phyloP scores from a whole-genome alignment of 108 stramenopile genomes.

The Asterionellopsis glacialis region DNA sequence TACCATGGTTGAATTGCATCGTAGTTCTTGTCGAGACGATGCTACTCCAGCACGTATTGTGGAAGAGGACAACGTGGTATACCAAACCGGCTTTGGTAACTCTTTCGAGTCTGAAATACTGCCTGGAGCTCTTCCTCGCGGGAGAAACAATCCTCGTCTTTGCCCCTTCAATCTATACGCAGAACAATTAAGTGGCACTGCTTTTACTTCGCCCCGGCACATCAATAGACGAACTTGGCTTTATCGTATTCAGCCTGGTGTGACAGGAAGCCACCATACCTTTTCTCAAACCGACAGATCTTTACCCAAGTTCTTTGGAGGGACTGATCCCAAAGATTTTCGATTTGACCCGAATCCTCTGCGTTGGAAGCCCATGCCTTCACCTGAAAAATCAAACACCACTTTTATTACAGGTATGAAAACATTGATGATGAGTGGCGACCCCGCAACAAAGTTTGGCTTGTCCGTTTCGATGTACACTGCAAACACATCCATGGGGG shows the following conservation, averaged over 20 bases:
- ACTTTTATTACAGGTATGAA: slow-evolving; percentile 66
- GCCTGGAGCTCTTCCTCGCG: slow-evolving; percentile 66
- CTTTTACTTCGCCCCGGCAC: slow-evolving; percentile 83
- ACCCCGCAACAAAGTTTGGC: slow-evolving; percentile 64
- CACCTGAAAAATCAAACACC: slow-evolving; percentile 13
- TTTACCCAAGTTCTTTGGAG: slow-evolving; percentile 26
- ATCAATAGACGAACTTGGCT: slow-evolving; percentile 80
- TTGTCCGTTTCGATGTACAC: slow-evolving; percentile 79
- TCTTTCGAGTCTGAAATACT: slow-evolving; percentile 77
- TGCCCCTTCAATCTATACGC: slow-evolving; percentile 78
- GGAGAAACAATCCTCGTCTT: slow-evolving; percentile 89
- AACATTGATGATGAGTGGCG: slow-evolving; percentile 57
- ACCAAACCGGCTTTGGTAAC: slow-evolving; percentile 78
- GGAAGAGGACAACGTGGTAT: slow-evolving; percentile 21
- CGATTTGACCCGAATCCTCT: slow-evolving; percentile 70
- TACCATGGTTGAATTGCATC: too few species aligned
- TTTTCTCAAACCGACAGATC: not conserved
- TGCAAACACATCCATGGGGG: slow-evolving; percentile 59
- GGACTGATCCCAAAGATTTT: slow-evolving; percentile 37
- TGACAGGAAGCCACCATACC: slow-evolving; percentile 25
- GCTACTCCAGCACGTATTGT: not conserved
- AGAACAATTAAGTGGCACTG: slow-evolving; percentile 91
- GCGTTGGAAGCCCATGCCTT: slow-evolving; percentile 78
- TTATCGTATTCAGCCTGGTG: slow-evolving; percentile 77
- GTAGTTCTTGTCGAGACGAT: too few species aligned